These are phyloP conservation scores for Tolypocladium inflatum DNA, from an alignment of 2,329 filamentous ascomycete species.

Conservation along the genomic window DNA sequence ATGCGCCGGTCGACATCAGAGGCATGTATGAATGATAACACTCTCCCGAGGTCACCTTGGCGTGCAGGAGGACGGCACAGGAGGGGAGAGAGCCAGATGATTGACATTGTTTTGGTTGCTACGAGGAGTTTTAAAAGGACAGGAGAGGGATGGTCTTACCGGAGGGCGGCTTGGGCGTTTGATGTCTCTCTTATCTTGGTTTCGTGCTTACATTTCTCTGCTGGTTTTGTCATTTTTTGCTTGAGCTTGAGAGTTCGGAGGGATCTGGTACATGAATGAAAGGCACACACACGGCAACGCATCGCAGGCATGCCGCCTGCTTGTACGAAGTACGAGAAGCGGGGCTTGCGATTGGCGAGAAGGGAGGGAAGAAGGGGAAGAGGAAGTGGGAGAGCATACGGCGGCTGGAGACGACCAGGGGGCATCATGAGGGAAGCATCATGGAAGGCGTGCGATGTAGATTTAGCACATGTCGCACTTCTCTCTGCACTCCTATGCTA, in stretches of 20 bases:
- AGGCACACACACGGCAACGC: not conserved
- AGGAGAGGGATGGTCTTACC: not conserved
- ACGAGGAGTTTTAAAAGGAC: conserved; percentile 5
- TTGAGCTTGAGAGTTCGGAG: not conserved
- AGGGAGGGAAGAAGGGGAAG: not conserved
- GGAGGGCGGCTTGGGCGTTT: conserved; percentile 1
- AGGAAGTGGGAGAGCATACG: no score
- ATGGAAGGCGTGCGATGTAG: not conserved
- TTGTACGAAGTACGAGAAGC: conserved; percentile 3
- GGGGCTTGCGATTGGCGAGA: conserved; percentile 1
- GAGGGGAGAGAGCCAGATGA: conserved; percentile 3
- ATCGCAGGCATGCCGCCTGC: not conserved
- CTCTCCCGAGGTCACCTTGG: not conserved
- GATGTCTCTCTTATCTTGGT: not conserved
- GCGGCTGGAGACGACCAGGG: not conserved
- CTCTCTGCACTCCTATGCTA: not conserved
- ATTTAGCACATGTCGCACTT: not conserved
- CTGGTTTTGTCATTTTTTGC: not conserved
- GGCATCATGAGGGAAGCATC: not conserved
- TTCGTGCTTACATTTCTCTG: not conserved
- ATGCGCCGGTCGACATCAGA: conserved; percentile 6
- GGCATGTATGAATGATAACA: conserved; percentile 1
- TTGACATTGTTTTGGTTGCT: conserved; percentile 3
- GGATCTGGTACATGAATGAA: conserved; percentile 1
- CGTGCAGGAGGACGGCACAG: not conserved